Conservation (phyloP, 306 rosid species). For the Dalbergia cochinchinensis region DNA sequence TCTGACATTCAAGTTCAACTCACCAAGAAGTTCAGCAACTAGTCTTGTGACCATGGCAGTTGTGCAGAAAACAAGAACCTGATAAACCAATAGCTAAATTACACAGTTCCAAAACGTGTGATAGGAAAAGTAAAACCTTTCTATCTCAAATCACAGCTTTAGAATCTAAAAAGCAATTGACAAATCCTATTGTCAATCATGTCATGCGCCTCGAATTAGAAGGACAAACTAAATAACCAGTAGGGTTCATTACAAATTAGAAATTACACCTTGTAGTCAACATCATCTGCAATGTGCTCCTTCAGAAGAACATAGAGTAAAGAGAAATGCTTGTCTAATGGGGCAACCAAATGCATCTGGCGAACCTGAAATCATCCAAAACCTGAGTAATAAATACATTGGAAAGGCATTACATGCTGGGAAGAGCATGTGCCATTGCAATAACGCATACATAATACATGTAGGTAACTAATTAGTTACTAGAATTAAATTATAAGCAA, state of each 20-base stretch:
- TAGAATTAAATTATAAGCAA: conserved; percentile 19
- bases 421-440: background rate
- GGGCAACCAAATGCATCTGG: conserved; percentile 81
- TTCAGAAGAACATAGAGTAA: conserved; percentile 72
- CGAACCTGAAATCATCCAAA: conserved; percentile 74
- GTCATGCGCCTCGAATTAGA: background rate
- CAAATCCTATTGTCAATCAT: conserved; percentile 24
- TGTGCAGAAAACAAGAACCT: conserved; percentile 99
- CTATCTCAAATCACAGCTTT: background rate
- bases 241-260: conserved; percentile 28
- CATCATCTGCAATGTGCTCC: conserved; percentile 90
- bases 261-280: conserved; percentile 83
- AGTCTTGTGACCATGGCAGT: conserved; percentile 94
- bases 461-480: conserved; percentile 5
- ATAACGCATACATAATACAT: background rate
- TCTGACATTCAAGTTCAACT: conserved; percentile 89
- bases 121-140: conserved; percentile 9
- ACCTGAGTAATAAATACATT: conserved; percentile 36
- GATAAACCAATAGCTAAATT: conserved; percentile 45
- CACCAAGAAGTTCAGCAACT: conserved; percentile 86
- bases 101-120: conserved; percentile 33
- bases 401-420: background rate
- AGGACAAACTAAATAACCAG: conserved; percentile 4
- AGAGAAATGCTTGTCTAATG: conserved; percentile 83
- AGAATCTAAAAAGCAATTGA: conserved; percentile 19